Evolutionary conservation across 768 basidiomycete species (phyloP), one percentile per base, ranked within the genome.

Genomic region (Lentinula boryana): DNA sequence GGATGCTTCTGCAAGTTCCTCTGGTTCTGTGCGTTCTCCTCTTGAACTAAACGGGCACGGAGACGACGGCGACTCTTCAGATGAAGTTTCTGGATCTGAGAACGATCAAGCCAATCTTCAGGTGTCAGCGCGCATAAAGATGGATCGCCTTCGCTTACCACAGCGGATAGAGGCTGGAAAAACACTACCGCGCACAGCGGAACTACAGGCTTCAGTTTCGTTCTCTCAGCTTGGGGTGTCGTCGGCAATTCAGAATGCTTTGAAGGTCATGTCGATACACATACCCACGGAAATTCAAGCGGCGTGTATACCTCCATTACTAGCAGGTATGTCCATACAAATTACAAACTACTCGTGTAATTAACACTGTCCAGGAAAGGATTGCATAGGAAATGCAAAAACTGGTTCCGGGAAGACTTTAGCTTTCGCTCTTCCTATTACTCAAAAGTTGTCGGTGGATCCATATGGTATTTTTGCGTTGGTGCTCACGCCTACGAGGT

Each of bases 321-420:
- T 99, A 31, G 75, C 81, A 76, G 92, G 92, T 87, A 67, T 75
- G 80, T 65, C 10, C 32, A 43, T 38, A 7, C 15, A 16, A 4
- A 6, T 48, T 48, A 18, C 6, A 12, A 21, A 27, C 60, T n/a
- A 2, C 23, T 38, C 12, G 32, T 38, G 5, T 8, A 2, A 35
- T 27, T 32, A 8, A 27, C 36, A 48, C 35, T 54, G 57, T 63
- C 35, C 73, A 93, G 96, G 96, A 41, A 84, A 88, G 69, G 96
- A 99, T 72, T 98, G 95, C 71, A 93, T 99, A 61, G 97, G 97
- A 9, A 95, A 96, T 64, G 95, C 97, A 1, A 95, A 98, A 75
- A 99, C 97, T 0, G 97, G 97, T 56, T 95, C 93, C 1, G 96
- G 96, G 67, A 99, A 99, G 76, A 99, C 97, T 0, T 86, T 99